Evolutionary conservation across 129 eudicot genomes (phyloP).

Genomic region (Arctium minus): DNA sequence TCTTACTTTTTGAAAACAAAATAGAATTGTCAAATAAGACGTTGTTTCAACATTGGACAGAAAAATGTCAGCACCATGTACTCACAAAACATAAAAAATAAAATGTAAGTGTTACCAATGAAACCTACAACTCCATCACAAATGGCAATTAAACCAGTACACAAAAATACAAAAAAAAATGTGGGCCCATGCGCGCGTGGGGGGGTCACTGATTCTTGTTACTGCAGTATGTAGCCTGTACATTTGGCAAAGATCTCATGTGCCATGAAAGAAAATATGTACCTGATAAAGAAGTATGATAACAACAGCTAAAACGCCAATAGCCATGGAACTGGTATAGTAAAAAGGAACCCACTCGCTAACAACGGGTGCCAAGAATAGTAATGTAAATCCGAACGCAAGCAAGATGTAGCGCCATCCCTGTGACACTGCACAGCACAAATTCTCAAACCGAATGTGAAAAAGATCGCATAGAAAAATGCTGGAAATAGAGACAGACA

Average conservation of each 20-base stretch:
- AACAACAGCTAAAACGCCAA: conserved; percentile 77
- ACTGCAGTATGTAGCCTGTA: too few relatives aligned
- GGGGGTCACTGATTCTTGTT: too few relatives aligned
- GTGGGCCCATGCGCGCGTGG: too few relatives aligned
- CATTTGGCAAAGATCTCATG: neutral
- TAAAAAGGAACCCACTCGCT: conserved; percentile 92
- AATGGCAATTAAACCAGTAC: neutral
- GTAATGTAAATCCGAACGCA: conserved; percentile 51
- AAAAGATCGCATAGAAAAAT: neutral
- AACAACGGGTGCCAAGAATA: conserved; percentile 73
- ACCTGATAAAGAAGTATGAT: conserved; percentile 93
- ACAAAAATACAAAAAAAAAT: neutral
- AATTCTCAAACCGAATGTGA: conserved; percentile 11
- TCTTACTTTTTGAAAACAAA: neutral
- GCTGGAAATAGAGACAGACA: neutral
- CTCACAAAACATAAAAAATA: neutral
- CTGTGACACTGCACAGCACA: conserved; percentile 60
- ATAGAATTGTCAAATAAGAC: neutral
- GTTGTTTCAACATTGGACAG: neutral
- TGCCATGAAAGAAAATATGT: conserved; percentile 1
- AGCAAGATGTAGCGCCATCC: conserved; percentile 75
- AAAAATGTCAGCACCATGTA: neutral
- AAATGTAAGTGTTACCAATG: neutral
- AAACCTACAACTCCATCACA: neutral
- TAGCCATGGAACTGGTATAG: conserved; percentile 90